phyloP scores from a whole-genome alignment of 805 yeast species.

The Teunomyces pallodes region DNA sequence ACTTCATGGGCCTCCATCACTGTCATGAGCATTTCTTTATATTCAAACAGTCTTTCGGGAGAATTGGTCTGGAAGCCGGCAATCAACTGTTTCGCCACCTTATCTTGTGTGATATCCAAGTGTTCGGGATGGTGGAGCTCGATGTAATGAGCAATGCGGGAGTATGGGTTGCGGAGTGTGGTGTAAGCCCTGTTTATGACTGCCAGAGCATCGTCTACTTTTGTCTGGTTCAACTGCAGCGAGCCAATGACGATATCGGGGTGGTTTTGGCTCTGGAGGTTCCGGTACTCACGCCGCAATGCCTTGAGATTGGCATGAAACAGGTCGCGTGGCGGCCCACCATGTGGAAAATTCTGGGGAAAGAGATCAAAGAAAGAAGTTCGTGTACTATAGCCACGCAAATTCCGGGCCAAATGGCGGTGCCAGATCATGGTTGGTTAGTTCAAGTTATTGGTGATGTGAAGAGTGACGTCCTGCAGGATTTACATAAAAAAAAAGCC shows the following conservation, averaged over 20 bases:
- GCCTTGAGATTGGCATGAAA: slow-evolving; percentile 55
- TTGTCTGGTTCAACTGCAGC: slow-evolving; percentile 39
- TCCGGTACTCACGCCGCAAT: slow-evolving; percentile 72
- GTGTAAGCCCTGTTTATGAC: slow-evolving; percentile 75
- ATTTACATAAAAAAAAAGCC: background rate
- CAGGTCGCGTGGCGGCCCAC: slow-evolving; percentile 59
- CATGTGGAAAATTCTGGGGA: slow-evolving; percentile 69
- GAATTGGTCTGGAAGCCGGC: slow-evolving; percentile 36
- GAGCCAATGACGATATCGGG: slow-evolving; percentile 57
- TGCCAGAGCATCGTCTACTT: slow-evolving; percentile 8
- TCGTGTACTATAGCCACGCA: slow-evolving; percentile 1
- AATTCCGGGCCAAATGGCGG: slow-evolving; percentile 1
- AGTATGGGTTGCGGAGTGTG: slow-evolving; percentile 65
- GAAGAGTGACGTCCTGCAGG: background rate
- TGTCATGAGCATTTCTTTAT: slow-evolving; percentile 63
- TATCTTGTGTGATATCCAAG: slow-evolving; percentile 60
- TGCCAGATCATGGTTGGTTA: background rate
- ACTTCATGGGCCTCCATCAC: slow-evolving; percentile 85
- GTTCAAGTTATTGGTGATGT: background rate
- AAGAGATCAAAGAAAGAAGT: slow-evolving; percentile 57
- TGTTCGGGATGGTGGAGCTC: slow-evolving; percentile 35
- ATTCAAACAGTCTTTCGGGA: slow-evolving; percentile 30
- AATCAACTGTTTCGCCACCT: slow-evolving; percentile 41
- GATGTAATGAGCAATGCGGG: slow-evolving; percentile 45
- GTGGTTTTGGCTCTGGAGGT: slow-evolving; percentile 70